These are phyloP conservation scores for Trichoderma guizhouense DNA, from an alignment of 2,329 filamentous ascomycete species.

Conservation along the genomic window DNA sequence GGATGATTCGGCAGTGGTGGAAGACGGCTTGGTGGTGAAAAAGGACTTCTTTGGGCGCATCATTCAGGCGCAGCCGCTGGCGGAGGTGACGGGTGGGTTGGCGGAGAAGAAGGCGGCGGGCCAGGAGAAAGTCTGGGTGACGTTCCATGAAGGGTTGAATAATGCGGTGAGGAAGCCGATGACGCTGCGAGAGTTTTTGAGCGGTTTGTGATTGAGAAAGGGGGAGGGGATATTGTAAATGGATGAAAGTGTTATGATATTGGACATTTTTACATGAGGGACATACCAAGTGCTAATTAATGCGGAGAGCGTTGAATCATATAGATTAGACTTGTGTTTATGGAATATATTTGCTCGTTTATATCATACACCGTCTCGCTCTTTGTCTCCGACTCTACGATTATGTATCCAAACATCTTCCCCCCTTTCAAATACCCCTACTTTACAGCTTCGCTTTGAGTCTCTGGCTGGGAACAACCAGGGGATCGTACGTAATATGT, in stretches of 20 bases:
- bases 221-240: not conserved
- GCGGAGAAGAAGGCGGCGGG: conserved; percentile 38
- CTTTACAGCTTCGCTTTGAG: conserved; percentile 50
- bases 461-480: conserved; percentile 51
- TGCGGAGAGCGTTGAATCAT: too few species aligned
- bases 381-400: not conserved
- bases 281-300: not conserved
- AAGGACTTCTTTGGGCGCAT: conserved; percentile 84
- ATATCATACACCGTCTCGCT: not conserved
- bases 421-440: not conserved
- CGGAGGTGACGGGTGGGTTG: conserved; percentile 41
- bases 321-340: not conserved
- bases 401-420: not conserved
- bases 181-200: conserved; percentile 73
- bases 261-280: not conserved
- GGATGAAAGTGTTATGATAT: not conserved
- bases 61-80: conserved; percentile 45
- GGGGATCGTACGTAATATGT: conserved; percentile 50
- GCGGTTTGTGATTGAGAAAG: conserved; percentile 47
- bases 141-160: conserved; percentile 83
- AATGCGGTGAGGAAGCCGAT: conserved; percentile 91
- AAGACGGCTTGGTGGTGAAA: conserved; percentile 45
- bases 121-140: conserved; percentile 73
- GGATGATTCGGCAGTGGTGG: conserved; percentile 35
- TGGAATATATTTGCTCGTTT: not conserved